A percentile compares a stretch with the other conserved stretches of the same genome.
These are phyloP conservation scores for Podospora pseudopauciseta DNA, from an alignment of 495 filamentous ascomycete genomes.

Conservation along the genomic window DNA sequence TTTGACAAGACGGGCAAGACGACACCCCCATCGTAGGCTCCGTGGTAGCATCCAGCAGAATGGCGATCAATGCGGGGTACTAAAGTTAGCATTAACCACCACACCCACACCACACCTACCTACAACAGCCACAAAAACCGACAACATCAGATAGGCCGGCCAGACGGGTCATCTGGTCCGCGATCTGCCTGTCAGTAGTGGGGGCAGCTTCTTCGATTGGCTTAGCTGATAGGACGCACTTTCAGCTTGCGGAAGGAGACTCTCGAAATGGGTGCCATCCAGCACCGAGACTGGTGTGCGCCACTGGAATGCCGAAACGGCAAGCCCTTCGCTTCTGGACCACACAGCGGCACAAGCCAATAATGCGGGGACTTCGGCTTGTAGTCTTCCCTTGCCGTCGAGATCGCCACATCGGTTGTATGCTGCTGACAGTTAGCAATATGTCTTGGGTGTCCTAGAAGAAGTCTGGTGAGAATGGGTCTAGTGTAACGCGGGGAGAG, in stretches of 20 bases:
- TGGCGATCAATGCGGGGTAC: slow-evolving; percentile 3
- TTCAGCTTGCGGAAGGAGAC: not conserved
- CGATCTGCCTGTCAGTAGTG: slow-evolving; percentile 1
- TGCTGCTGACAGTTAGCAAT: not conserved
- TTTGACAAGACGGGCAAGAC: not conserved
- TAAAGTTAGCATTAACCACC: not conserved
- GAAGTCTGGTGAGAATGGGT: not conserved
- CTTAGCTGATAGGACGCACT: not conserved
- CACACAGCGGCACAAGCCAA: slow-evolving; percentile 3
- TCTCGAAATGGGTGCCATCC: not conserved
- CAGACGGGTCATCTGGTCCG: not conserved
- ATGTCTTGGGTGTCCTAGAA: not conserved
- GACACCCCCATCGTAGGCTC: not conserved
- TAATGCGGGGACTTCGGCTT: not conserved
- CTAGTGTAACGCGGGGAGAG: not conserved
- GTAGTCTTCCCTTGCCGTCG: not conserved
- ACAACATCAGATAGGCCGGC: not conserved
- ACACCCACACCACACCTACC: not conserved
- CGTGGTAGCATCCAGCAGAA: not conserved
- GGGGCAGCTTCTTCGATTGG: not conserved
- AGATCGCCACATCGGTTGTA: not conserved
- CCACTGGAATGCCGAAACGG: not conserved
- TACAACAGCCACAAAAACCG: not conserved
- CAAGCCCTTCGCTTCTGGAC: not conserved
- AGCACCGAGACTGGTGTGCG: not conserved